These are phyloP conservation scores for Debaryomycetaceae sp. DNA, from an alignment of 1,139 yeast genomes.

Conservation along the genomic window DNA sequence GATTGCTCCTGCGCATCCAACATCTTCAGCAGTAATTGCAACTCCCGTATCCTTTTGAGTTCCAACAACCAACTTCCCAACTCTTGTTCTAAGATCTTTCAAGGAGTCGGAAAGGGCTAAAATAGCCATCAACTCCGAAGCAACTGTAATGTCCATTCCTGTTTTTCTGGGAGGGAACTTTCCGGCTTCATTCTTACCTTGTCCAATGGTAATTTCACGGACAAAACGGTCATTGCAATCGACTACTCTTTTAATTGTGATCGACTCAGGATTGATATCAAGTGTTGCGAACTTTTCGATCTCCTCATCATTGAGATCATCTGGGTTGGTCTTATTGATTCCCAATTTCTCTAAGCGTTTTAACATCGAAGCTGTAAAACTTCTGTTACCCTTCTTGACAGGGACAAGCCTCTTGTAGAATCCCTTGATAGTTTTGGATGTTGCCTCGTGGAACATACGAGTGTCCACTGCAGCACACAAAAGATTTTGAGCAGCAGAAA, in stretches of 20 bases:
- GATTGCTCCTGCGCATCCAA: slow-evolving; percentile 78
- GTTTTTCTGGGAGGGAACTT: slow-evolving; percentile 69
- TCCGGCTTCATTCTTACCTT: slow-evolving; percentile 66
- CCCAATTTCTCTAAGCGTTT: slow-evolving; percentile 63
- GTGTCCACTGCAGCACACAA: slow-evolving; percentile 84
- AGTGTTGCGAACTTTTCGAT: slow-evolving; percentile 59
- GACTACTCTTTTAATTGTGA: slow-evolving; percentile 74
- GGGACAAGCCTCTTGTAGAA: slow-evolving; percentile 73
- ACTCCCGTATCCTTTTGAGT: slow-evolving; percentile 53
- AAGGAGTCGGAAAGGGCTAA: slow-evolving; percentile 67
- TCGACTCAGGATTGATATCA: slow-evolving; percentile 68
- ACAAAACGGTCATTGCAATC: slow-evolving; percentile 79
- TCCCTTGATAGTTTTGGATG: slow-evolving; percentile 62
- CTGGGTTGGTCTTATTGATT: slow-evolving; percentile 63
- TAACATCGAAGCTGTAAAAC: slow-evolving; percentile 65
- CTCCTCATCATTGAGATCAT: slow-evolving; percentile 66
- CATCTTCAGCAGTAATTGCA: slow-evolving; percentile 75
- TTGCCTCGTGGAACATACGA: slow-evolving; percentile 74
- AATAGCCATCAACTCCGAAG: slow-evolving; percentile 80
- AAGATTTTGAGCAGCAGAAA: slow-evolving; percentile 74
- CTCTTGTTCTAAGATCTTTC: slow-evolving; percentile 65
- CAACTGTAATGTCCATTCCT: slow-evolving; percentile 81
- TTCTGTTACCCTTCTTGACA: slow-evolving; percentile 59
- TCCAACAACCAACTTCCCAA: slow-evolving; percentile 71
- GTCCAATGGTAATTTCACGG: slow-evolving; percentile 71